Evolutionary conservation across 2,329 filamentous ascomycete species (phyloP), one percentile per base, ranked within the genome.

Genomic region (Eurotiales sp.): DNA sequence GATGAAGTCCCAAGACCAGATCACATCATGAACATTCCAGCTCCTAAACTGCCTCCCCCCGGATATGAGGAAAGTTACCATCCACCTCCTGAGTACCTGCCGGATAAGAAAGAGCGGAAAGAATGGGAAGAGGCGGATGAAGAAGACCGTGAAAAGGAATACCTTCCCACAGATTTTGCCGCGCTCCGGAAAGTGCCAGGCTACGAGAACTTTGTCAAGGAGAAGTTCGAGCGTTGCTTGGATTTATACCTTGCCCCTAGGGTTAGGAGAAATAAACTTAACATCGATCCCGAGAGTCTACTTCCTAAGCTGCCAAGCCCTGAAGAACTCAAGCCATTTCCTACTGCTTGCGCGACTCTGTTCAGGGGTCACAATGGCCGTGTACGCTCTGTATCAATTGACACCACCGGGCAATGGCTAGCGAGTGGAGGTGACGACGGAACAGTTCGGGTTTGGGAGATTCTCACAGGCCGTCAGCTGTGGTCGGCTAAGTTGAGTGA

Each of bases 61-160:
- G 90, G 90, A 47, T 96, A 96, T 68, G 91, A 96, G 63, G 83
- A 96, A 68, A 96, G 90, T 64, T 97, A 99, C 69, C 96, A 97
- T 70, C 93, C 93, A 21, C 93, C 95, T 45, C 82, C 87, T 3
- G 93, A 99, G 74, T 99, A 97, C 67, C 76, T 99, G 2, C 95
- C 92, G 1, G 87, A 88, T 50, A 83, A 86, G 63, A 84, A 88
- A 34, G 93, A 99, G 74, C 88, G 80, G 67, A 84, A 88, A 59
- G 80, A 81, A 12, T 99, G 93, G 93, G 84, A 95, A 63, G 82
- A 87, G 47, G 78, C 82, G 22, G 92, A 97, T 57, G 87, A 89
- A 2, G 93, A 97, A 67, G 93, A 99, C 57, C 80, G 91, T 51
- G 89, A 95, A 61, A 90, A 86, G 65, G 88, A 95, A 44, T 99